Evolutionary conservation across 352 stramenopile genomes (phyloP), one percentile per base, ranked within the genome.

Genomic region (Pythium graminicola): DNA sequence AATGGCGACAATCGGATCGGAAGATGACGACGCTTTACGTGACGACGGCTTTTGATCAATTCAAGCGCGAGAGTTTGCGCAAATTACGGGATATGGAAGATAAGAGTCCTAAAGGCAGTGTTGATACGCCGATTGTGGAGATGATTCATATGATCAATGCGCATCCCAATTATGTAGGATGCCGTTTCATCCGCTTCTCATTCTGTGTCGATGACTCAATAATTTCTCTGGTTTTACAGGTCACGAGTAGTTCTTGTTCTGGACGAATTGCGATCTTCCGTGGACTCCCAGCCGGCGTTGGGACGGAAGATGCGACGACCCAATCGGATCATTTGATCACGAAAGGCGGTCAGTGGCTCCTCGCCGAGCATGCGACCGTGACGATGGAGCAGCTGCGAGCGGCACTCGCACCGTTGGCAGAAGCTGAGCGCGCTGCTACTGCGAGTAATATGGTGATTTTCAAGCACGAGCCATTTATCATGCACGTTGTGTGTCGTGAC

Each of bases 381-480:
- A 81, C 74, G 24, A 68, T 77, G 17, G 65, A 86, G 17, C 84
- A 95, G 68, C 66, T 96, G 2, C 43, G 54, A n/a, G 50, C 35
- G 1, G 68, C 76, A 17, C 54, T 94, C 45, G 20, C 38, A 17
- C 19, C 55, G 2, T 14, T 26, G 6, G 3, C 43, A 6, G 19
- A 39, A 1, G 49, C 47, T 14, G 49, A 17, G 2, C 9, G 7
- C 16, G 24, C n/a, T 10, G n/a, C n/a, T 6, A 29, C 42, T 6
- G 28, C 35, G 13, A 85, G 75, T 50, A 87, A 85, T 50, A 87
- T 92, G 73, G 76, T 89, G n/a, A 76, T 93, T 33, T 87, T 96
- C 62, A 96, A 96, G 62, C 75, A 92, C 54, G 88, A 97, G 41
- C 87, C 87, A 47, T 94, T 97, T 57, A 94, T 96, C 50, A 89